Evolutionary conservation across 1,284 basidiomycete species (phyloP), one percentile per base, ranked within the genome.

Genomic region (Phellinidium pouzarii): DNA sequence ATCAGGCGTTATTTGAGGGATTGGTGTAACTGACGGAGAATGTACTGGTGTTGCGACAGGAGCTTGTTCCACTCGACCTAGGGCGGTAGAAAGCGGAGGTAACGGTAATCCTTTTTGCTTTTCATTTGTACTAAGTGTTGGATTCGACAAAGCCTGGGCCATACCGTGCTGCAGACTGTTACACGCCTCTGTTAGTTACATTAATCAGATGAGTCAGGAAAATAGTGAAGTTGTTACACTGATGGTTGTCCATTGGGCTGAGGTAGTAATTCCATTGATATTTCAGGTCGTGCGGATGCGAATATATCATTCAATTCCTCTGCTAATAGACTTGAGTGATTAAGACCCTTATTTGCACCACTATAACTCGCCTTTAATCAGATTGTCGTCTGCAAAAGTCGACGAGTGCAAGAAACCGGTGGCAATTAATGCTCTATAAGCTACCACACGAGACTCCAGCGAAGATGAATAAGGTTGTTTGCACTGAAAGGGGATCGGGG

Each of bases 271-370:
- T n/a, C n/a, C n/a, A 19, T 31, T 17, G 43, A 34, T 29, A 26
- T 20, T 17, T n/a, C 17, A 46, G 22, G 19, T 5, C 14, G 11
- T 17, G 44, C 37, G 17, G 50, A 52, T 20, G 34, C 19, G 19
- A 52, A 41, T 7, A 52, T 34, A 3, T 52, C 50, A n/a, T 46
- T 52, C 17, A 52, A 19, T 27, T 52, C 50, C n/a, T 22, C 50
- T 52, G 23, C 19, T 23, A n/a, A n/a, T 2, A 31, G 2, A 17
- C 26, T n/a, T 20, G 26, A 31, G 26, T 29, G 14, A 40, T 2
- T 20, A 40, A 40, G 5, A 40, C 12, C n/a, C 12, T 7, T 12
- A 40, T 17, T 7, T 3, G 19, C 3, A 8, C 14, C 8, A 11
- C 7, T 40, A 34, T 20, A 40, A 40, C 12, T 27, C 19, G 40